These are phyloP conservation scores for Exophiala phaeomuriformis DNA, from an alignment of 2,329 filamentous ascomycete genomes.

Conservation along the genomic window DNA sequence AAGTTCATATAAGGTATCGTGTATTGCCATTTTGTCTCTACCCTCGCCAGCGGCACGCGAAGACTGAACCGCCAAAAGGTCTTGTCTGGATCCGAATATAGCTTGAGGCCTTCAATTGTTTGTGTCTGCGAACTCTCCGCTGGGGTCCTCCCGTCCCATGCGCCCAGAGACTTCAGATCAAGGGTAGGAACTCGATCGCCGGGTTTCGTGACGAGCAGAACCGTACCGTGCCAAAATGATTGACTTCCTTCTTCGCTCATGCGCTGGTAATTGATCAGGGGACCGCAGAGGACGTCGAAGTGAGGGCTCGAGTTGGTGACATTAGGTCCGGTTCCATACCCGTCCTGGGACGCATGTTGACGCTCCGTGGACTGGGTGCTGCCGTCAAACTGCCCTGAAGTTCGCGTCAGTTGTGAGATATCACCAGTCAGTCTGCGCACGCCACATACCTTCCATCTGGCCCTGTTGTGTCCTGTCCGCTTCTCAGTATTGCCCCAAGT, in stretches of 20 bases:
- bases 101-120: constrained; percentile 44
- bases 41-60: constrained; percentile 59
- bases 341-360: constrained; percentile 14
- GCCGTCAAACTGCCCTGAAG: constrained; percentile 14
- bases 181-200: constrained; percentile 58
- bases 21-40: constrained; percentile 75
- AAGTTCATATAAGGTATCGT: constrained; percentile 60
- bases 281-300: constrained; percentile 41
- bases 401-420: not conserved
- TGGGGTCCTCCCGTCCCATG: constrained; percentile 4
- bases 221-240: constrained; percentile 69
- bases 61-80: constrained; percentile 55
- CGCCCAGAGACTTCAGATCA: constrained; percentile 47
- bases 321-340: constrained; percentile 25
- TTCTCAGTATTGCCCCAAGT: not conserved
- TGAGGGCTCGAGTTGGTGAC: constrained; percentile 24
- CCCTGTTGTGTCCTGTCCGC: not conserved
- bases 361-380: constrained; percentile 2
- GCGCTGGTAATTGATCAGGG: constrained; percentile 45
- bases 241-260: constrained; percentile 32
- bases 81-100: constrained; percentile 54
- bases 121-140: constrained; percentile 4
- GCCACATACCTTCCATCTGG: constrained; percentile 8
- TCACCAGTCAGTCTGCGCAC: not conserved
- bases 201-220: constrained; percentile 71